A percentile compares a stretch with the other conserved stretches of the same genome.
Evolutionary conservation across 352 stramenopile genomes (phyloP).

Genomic region (Phytophthora fragariae): DNA sequence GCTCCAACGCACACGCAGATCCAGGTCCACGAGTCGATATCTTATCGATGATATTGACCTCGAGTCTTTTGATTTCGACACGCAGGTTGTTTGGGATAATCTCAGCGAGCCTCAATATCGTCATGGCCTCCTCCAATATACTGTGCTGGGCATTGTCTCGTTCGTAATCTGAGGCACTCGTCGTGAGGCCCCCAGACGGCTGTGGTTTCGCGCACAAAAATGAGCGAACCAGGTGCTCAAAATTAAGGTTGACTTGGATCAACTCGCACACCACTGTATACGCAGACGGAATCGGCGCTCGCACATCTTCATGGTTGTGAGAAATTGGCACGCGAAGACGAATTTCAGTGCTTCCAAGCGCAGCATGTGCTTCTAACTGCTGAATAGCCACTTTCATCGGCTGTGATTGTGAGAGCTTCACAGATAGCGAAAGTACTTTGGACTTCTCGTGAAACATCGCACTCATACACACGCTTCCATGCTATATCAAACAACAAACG

Average conservation of each 20-base stretch:
- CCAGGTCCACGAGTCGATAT: not conserved
- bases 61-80: constrained; percentile 18
- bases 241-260: constrained; percentile 30
- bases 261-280: constrained; percentile 29
- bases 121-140: constrained; percentile 3
- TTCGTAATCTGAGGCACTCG: not conserved
- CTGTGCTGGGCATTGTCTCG: not conserved
- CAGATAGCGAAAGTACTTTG: constrained; percentile 25
- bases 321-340: constrained; percentile 36
- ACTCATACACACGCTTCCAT: constrained; percentile 38
- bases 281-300: constrained; percentile 29
- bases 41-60: constrained; percentile 31
- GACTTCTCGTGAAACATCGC: constrained; percentile 32
- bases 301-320: constrained; percentile 15
- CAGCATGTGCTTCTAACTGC: constrained; percentile 12
- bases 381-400: constrained; percentile 18
- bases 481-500: constrained; percentile 22
- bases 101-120: constrained; percentile 27
- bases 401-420: constrained; percentile 27
- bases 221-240: constrained; percentile 22
- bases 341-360: constrained; percentile 40
- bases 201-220: constrained; percentile 15
- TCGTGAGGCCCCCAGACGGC: not conserved
- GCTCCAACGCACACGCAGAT: constrained; percentile 16
- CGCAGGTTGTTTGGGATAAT: constrained; percentile 19